These are phyloP conservation scores for Cetradonia linearis DNA, from an alignment of 495 filamentous ascomycete species.

Conservation along the genomic window DNA sequence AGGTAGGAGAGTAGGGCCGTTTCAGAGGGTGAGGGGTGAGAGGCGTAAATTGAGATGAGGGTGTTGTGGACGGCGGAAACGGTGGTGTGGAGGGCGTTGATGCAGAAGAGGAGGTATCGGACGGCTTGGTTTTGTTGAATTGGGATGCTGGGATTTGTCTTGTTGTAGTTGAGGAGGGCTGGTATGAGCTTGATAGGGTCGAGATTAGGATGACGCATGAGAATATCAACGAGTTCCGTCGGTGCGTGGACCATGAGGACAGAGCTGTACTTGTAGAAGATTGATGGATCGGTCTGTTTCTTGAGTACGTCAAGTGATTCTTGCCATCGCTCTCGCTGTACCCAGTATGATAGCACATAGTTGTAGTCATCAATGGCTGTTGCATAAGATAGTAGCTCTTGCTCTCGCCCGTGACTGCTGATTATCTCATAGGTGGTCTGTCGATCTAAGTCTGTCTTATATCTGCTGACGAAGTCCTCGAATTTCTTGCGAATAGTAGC, in stretches of 20 bases:
- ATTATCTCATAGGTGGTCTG: slow-evolving; percentile 94
- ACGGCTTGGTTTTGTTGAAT: slow-evolving; percentile 78
- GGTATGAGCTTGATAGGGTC: slow-evolving; percentile 82
- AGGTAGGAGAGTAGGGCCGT: slow-evolving; percentile 78
- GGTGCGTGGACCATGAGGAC: slow-evolving; percentile 89
- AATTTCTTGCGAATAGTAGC: slow-evolving; percentile 61
- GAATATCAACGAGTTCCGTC: slow-evolving; percentile 75
- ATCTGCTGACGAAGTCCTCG: slow-evolving; percentile 72
- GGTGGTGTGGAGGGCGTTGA: slow-evolving; percentile 71
- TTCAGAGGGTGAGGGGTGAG: slow-evolving; percentile 71
- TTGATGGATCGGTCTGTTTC: slow-evolving; percentile 78
- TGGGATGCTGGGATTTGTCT: slow-evolving; percentile 43
- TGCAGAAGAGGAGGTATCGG: slow-evolving; percentile 86
- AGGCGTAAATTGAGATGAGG: slow-evolving; percentile 89
- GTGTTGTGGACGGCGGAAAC: slow-evolving; percentile 96
- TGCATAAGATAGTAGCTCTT: slow-evolving; percentile 85
- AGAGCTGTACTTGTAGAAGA: slow-evolving; percentile 91
- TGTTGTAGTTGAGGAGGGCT: slow-evolving; percentile 86
- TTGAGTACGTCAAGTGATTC: slow-evolving; percentile 81
- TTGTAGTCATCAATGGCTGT: slow-evolving; percentile 81
- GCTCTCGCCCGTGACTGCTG: slow-evolving; percentile 86
- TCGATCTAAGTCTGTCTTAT: slow-evolving; percentile 76
- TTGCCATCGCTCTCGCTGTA: slow-evolving; percentile 89
- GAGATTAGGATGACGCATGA: slow-evolving; percentile 87
- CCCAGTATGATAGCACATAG: slow-evolving; percentile 93